These are phyloP conservation scores for Melastoma candidum DNA, from an alignment of 441 rosid species.

Conservation along the genomic window DNA sequence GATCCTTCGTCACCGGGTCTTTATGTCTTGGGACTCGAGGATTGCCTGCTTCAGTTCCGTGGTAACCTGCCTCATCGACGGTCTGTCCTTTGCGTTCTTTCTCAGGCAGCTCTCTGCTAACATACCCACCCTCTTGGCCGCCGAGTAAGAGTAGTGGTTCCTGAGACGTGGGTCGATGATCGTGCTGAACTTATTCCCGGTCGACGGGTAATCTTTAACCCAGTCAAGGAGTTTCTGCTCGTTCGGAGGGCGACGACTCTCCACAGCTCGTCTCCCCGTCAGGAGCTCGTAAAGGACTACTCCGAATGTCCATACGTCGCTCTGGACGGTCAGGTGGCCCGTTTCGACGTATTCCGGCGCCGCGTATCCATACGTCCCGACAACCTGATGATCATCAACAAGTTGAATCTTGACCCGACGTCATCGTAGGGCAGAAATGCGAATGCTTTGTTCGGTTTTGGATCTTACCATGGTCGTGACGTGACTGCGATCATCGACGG, in stretches of 20 bases:
- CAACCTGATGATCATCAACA: slow-evolving; percentile 22
- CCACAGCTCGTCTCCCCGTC: slow-evolving; percentile 40
- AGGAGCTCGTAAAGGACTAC: slow-evolving; percentile 51
- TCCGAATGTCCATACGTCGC: slow-evolving; percentile 45
- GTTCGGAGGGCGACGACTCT: slow-evolving; percentile 25
- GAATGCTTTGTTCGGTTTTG: too few species aligned
- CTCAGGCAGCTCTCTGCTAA: slow-evolving; percentile 40
- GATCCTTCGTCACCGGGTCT: slow-evolving; percentile 2
- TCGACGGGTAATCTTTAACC: slow-evolving; percentile 37
- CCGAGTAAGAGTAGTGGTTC: slow-evolving; percentile 21
- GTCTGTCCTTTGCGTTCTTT: slow-evolving; percentile 36
- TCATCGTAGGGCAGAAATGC: not conserved
- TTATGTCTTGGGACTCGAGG: slow-evolving; percentile 24
- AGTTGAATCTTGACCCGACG: too few species aligned
- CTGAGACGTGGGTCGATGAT: slow-evolving; percentile 33
- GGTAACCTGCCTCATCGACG: slow-evolving; percentile 32
- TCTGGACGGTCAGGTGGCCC: slow-evolving; percentile 37
- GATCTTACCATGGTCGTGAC: slow-evolving; percentile 38
- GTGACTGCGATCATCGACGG: slow-evolving; percentile 33
- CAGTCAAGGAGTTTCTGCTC: slow-evolving; percentile 48
- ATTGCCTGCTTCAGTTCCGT: slow-evolving; percentile 26
- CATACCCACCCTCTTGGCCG: slow-evolving; percentile 28
- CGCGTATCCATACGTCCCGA: slow-evolving; percentile 46
- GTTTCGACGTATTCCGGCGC: slow-evolving; percentile 50
- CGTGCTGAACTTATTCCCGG: slow-evolving; percentile 34